Evolutionary conservation across 495 filamentous ascomycete genomes (phyloP), one percentile per base, ranked within the genome.

Genomic region (Talaromyces liani): DNA sequence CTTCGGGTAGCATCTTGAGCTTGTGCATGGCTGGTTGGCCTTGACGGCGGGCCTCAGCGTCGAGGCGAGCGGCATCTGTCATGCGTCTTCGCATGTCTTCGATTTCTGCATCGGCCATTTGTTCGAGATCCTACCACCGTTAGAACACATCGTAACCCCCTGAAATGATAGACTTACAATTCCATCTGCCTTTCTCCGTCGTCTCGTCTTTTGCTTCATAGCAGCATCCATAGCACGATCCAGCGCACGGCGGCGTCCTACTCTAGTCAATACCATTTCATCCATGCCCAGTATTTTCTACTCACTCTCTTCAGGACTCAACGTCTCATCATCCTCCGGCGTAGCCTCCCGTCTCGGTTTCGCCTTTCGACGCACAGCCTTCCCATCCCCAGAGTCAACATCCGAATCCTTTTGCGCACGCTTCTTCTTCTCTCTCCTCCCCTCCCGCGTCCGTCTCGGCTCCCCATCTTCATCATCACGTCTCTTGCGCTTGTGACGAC

Each of bases 1-100:
- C 95, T 73, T 97, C 91, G 8, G 94, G 93, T 34, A 99, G 87
- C 72, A 99, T 88, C 73, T 91, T 90, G 41, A 99, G 85, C 74
- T 99, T 99, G 75, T 96, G 88, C 67, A 91, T 86, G 36, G 93
- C 94, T 3, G 91, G 90, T 71, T 90, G 79, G 64, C 87, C 87
- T 36, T 86, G 79, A 36, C 89, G 82, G 66, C 93, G 90, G 39
- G 87, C 91, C 33, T 85, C 79, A 63, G 90, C 91, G 73, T 99
- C 95, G 60, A 86, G 84, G 72, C 91, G 83, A 61, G 93, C 96
- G 14, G 95, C 95, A 64, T 90, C 84, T 65, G 93, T 90, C 95
- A 99, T 99, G 58, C 87, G 87, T 61, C 88, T 83, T 68, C 93
- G 93, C 70, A 98, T 88, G 60, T 85, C 80, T 55, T 92, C 91